Evolutionary conservation across 208 protist species (phyloP), one percentile per base, ranked within the genome.

Genomic region (Zelonia costaricensis): DNA sequence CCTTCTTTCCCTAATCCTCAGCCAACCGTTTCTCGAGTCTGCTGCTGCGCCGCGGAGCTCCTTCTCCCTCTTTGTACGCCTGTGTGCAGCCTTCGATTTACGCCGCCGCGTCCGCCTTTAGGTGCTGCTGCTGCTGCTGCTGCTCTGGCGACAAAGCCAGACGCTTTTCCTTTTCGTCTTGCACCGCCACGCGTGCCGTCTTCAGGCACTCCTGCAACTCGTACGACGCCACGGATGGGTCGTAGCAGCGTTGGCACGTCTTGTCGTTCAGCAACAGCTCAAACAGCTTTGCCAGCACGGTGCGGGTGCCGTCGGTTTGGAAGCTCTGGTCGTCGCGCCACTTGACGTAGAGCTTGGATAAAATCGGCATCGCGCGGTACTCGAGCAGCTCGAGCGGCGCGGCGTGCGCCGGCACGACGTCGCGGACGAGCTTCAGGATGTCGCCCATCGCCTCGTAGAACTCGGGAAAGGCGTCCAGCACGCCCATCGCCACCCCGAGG

Each of bases 331-430:
- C 86, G 46, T 92, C 76, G 44, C 79, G 66, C 84, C 86, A 95
- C 47, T 74, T 78, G n/a, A 95, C 84, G 48, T 84, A 95, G 66
- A 82, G 87, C 71, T 95, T 92, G 7, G 86, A 80, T 7, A 95
- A 63, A 53, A 95, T 88, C 6, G 89, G 86, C 86, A 95, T 89
- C 20, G 82, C 89, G 23, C 85, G 80, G 74, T 92, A 92, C 72
- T 95, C 81, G 36, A 95, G 69, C 38, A 95, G 69, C 43, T 84
- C 82, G 31, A 95, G 76, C 39, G 86, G 81, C 31, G 69, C 54
- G 13, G 89, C 76, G 48, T 82, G 47, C 18, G 53, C 75, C 12
- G 89, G 86, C 23, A 91, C 83, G 42, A 95, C 58, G 20, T 82
- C 71, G 23, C 54, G 59, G 28, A 92, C 18, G 3, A 92, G 56